Percentiles rank a stretch among this genome's conserved stretches.
These are phyloP conservation scores for Crassisporium funariophilum DNA, from an alignment of 768 basidiomycete genomes.

Conservation along the genomic window DNA sequence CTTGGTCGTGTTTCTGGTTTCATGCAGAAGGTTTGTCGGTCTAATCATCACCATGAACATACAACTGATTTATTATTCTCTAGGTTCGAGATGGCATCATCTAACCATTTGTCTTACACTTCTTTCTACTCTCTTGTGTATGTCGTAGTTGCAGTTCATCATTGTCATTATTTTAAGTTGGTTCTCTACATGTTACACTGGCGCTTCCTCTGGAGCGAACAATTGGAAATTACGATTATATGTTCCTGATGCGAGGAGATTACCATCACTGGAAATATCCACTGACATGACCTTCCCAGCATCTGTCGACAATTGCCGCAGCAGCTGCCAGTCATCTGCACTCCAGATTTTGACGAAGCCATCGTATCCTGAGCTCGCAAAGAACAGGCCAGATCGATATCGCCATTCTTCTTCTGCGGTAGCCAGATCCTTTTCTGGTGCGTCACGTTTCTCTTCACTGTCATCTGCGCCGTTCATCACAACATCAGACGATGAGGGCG, in stretches of 20 bases:
- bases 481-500: slow-evolving; percentile 42
- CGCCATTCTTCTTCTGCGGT: slow-evolving; percentile 66
- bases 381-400: slow-evolving; percentile 87
- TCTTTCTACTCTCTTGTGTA: slow-evolving; percentile 12
- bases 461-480: slow-evolving; percentile 52
- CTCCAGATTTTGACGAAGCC: slow-evolving; percentile 96
- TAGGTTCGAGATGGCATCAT: slow-evolving; percentile 68
- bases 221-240: slow-evolving; percentile 95
- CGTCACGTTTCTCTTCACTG: slow-evolving; percentile 38
- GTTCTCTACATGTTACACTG: slow-evolving; percentile 28
- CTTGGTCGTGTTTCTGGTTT: slow-evolving; percentile 86
- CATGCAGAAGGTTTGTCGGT: slow-evolving; percentile 75
- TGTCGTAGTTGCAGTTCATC: slow-evolving; percentile 2
- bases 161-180: slow-evolving; percentile 17
- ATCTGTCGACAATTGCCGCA: slow-evolving; percentile 88
- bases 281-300: slow-evolving; percentile 99
- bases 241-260: slow-evolving; percentile 84
- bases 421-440: slow-evolving; percentile 37
- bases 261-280: slow-evolving; percentile 83
- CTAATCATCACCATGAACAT: not conserved
- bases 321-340: slow-evolving; percentile 96
- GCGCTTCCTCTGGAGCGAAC: slow-evolving; percentile 82
- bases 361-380: slow-evolving; percentile 94
- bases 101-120: slow-evolving; percentile 25
- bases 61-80: not conserved